Percentiles rank a stretch among this genome's conserved stretches.
phyloP scores from a whole-genome alignment of 192 early-diverging fungal species.

The Backusella sp. region DNA sequence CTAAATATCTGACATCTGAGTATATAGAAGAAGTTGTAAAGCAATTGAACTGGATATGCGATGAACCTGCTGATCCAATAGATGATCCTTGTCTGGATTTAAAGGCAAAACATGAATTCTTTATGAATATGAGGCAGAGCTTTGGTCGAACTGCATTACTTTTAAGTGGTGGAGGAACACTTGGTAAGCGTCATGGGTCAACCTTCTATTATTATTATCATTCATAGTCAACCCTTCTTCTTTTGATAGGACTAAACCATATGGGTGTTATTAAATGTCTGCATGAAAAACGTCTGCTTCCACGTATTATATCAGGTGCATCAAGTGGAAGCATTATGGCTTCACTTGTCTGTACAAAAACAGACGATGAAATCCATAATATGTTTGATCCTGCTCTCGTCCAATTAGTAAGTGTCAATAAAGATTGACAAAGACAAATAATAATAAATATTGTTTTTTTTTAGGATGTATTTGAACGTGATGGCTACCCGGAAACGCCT shows the following conservation, averaged over 20 bases:
- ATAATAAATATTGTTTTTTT: neutral
- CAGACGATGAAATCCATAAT: slow-evolving; percentile 70
- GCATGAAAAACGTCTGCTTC: slow-evolving; percentile 66
- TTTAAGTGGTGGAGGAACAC: slow-evolving; percentile 85
- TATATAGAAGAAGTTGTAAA: slow-evolving; percentile 78
- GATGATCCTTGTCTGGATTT: slow-evolving; percentile 43
- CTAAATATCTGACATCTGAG: slow-evolving; percentile 69
- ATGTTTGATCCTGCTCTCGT: slow-evolving; percentile 52
- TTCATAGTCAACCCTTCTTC: neutral
- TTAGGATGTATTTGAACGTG: slow-evolving; percentile 62
- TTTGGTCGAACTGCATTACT: slow-evolving; percentile 87
- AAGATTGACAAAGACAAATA: neutral
- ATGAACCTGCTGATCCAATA: slow-evolving; percentile 18
- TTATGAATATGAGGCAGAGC: slow-evolving; percentile 71
- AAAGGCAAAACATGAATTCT: slow-evolving; percentile 71
- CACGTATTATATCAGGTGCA: slow-evolving; percentile 84
- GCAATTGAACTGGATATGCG: slow-evolving; percentile 72
- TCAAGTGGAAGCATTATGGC: slow-evolving; percentile 88
- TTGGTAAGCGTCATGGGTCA: slow-evolving; percentile 51
- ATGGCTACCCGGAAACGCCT: slow-evolving; percentile 42
- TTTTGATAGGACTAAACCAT: slow-evolving; percentile 65
- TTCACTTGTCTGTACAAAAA: slow-evolving; percentile 75
- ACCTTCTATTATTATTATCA: neutral
- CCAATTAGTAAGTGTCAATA: slow-evolving; percentile 47
- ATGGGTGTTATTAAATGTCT: slow-evolving; percentile 80